These are phyloP conservation scores for Corylus avellana DNA, from an alignment of 306 rosid species.

Conservation along the genomic window DNA sequence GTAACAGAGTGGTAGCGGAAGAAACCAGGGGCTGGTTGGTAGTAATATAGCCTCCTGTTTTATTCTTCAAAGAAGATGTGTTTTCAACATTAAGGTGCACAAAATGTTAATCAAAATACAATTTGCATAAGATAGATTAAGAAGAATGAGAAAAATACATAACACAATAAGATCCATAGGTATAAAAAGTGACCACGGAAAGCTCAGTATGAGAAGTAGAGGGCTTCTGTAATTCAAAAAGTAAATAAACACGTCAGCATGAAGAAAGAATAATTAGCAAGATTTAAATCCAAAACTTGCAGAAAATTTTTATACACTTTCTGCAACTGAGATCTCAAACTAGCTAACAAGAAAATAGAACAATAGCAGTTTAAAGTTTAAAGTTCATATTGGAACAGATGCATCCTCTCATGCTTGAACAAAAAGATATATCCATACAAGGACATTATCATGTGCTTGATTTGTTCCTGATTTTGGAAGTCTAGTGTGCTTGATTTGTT, in stretches of 20 bases:
- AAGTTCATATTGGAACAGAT: neutral
- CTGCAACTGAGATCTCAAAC: neutral
- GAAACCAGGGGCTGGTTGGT: neutral
- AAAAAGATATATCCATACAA: neutral
- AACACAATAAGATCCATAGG: constrained; percentile 96
- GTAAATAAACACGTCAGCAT: constrained; percentile 19
- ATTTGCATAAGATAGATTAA: constrained; percentile 14
- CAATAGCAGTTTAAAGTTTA: neutral
- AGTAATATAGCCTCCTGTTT: neutral
- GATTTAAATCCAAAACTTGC: constrained; percentile 9
- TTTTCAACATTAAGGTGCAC: neutral
- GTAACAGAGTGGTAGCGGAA: neutral
- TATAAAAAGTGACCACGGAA: constrained; percentile 69
- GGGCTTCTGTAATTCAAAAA: constrained; percentile 64
- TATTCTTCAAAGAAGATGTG: constrained; percentile 1
- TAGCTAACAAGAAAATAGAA: neutral
- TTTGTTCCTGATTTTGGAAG: neutral
- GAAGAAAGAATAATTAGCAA: constrained; percentile 23
- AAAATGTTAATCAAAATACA: constrained; percentile 14
- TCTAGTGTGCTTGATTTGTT: neutral
- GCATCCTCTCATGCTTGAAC: neutral
- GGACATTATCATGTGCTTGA: neutral
- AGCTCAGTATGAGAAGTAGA: constrained; percentile 59
- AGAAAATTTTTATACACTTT: neutral
- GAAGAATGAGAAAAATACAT: constrained; percentile 34